Base-by-base conservation (phyloP, 1,139 yeast genomes). In the Geotrichum citri-aurantii region DNA sequence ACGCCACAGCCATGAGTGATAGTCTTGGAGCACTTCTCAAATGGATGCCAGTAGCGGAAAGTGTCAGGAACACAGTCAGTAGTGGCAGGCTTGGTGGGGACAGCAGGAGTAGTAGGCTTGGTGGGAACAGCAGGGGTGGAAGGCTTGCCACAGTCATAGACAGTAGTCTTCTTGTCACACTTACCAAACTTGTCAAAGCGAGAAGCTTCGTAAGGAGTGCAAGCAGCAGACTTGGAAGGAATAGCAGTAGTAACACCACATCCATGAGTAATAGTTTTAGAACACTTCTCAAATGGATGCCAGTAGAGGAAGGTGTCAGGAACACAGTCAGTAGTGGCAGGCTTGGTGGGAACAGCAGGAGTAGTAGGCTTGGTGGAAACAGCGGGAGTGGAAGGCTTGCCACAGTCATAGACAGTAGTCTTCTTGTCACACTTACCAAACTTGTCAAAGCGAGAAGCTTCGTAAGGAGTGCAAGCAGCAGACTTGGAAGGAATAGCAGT, bases 21-120 rank as follows among this genome's bases (percentile, higher is more conserved):
- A n/a, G 55, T 46, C 48, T 46, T 46, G 14, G 19, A 11, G 24
- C 48, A 21, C 24, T 19, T 19, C 24, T 46, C 48, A 12, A 7
- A 10, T 6, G 19, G 26, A 12, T 46, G 26, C 48, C 48, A 46
- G 48, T 46, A 46, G 24, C 11, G 19, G 24, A 11, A 19, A 21
- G 48, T 46, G n/a, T 46, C 24, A 46, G 48, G 48, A 19, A 52
- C 21, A n/a, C n/a, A n/a, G n/a, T n/a, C n/a, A n/a, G n/a, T n/a
- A n/a, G n/a, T n/a, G n/a, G n/a, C n/a, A n/a, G n/a, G n/a, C n/a
- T n/a, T n/a, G n/a, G n/a, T n/a, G n/a, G n/a, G n/a, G n/a, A 40
- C 49, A 52, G 26, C 17, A 23, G 48, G 11, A 50, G 54, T 19
- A 23, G 54, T 12, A 31, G 27, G 23, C 12, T 5, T 29, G 46